Percentiles rank a stretch among this genome's conserved stretches.
Conservation (phyloP, 2,329 filamentous ascomycete genomes). For the Hawksworthiomyces lignivorus region DNA sequence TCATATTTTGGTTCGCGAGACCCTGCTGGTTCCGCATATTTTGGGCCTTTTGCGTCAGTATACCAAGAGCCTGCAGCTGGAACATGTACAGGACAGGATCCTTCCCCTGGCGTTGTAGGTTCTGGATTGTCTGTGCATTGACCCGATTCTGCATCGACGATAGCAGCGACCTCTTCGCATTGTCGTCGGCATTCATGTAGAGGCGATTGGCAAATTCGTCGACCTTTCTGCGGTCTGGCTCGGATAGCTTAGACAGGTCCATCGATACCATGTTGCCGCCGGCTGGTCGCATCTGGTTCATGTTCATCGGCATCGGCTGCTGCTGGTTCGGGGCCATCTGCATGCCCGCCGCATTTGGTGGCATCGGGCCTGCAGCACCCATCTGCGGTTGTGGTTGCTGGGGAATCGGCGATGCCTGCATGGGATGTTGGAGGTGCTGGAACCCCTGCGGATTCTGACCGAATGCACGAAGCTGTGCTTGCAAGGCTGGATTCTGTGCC, state of each 20-base stretch:
- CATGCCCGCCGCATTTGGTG: conserved; percentile 19
- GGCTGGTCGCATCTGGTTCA: conserved; percentile 25
- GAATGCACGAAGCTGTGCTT: conserved; percentile 43
- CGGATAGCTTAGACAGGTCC: conserved; percentile 32
- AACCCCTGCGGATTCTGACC: conserved; percentile 46
- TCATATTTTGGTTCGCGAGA: conserved; percentile 24
- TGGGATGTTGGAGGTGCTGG: conserved; percentile 50
- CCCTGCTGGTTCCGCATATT: conserved; percentile 18
- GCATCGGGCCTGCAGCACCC: conserved; percentile 30
- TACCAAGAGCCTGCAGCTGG: conserved; percentile 31
- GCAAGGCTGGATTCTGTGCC: conserved; percentile 38
- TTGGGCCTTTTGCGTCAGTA: conserved; percentile 19
- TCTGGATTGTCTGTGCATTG: conserved; percentile 31
- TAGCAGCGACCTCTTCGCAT: conserved; percentile 36
- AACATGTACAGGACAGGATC: conserved; percentile 45
- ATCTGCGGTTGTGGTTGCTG: conserved; percentile 36
- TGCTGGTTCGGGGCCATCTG: conserved; percentile 36
- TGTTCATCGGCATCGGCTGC: conserved; percentile 32
- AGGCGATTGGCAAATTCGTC: conserved; percentile 36
- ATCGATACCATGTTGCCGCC: conserved; percentile 17
- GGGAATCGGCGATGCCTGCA: conserved; percentile 47
- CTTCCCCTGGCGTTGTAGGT: conserved; percentile 35
- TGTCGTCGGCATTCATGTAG: conserved; percentile 33
- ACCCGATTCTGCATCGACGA: conserved; percentile 30
- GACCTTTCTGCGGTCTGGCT: conserved; percentile 38